A percentile compares a stretch with the other conserved stretches of the same genome.
Conservation (phyloP, 768 basidiomycete genomes). For the Atractiella rhizophila region DNA sequence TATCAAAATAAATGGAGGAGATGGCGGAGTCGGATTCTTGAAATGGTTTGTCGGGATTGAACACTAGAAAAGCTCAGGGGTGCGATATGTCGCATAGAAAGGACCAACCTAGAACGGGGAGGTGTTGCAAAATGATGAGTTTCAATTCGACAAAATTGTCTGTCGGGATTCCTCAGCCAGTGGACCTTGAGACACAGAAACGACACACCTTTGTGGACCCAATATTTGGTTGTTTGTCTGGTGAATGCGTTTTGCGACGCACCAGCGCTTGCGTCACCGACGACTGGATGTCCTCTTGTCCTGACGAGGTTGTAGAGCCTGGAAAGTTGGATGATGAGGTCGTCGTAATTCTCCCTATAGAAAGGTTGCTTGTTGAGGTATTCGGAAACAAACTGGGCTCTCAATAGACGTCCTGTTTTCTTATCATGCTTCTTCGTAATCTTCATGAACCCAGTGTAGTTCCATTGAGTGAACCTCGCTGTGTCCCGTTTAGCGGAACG, state of each 20-base stretch:
- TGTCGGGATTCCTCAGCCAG: conserved; percentile 55
- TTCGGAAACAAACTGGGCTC: conserved; percentile 64
- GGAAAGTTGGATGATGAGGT: conserved; percentile 82
- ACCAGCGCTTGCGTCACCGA: conserved; percentile 80
- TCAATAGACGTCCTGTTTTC: conserved; percentile 61
- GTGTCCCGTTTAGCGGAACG: conserved; percentile 35
- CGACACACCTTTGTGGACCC: conserved; percentile 31
- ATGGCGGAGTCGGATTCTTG: conserved; percentile 47
- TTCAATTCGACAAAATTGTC: conserved; percentile 88
- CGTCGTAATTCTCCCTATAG: conserved; percentile 82
- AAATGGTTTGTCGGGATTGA: conserved; percentile 79
- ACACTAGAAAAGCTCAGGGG: conserved; percentile 29
- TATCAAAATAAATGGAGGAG: conserved; percentile 91
- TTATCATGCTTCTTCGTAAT: conserved; percentile 83
- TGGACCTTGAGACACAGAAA: not conserved
- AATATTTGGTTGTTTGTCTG: conserved; percentile 96
- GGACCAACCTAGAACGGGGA: conserved; percentile 66
- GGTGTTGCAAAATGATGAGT: conserved; percentile 64
- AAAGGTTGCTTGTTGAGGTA: conserved; percentile 86
- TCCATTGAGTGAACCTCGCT: conserved; percentile 81
- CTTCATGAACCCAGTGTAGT: conserved; percentile 97
- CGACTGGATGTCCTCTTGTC: conserved; percentile 76
- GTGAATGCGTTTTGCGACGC: conserved; percentile 92
- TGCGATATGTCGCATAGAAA: not conserved
- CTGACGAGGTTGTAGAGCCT: conserved; percentile 83